These are phyloP conservation scores for Hyphopichia khmerensis DNA, from an alignment of 1,139 yeast genomes.

Conservation along the genomic window DNA sequence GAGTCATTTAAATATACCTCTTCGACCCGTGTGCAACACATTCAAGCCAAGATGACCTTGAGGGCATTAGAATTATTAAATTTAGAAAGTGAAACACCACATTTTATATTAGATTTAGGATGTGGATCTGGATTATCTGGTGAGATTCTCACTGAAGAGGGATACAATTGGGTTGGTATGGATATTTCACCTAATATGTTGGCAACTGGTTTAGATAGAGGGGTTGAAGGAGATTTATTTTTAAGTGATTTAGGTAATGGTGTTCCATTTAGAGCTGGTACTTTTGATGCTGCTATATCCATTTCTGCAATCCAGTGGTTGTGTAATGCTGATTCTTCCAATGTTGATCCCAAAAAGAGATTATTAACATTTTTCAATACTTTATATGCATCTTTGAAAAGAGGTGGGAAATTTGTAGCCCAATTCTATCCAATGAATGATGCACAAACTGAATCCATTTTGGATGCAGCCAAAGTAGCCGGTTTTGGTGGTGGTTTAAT, in stretches of 20 bases:
- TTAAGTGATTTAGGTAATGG: constrained; percentile 93
- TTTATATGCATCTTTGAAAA: constrained; percentile 75
- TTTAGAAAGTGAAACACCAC: constrained; percentile 60
- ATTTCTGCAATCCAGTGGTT: constrained; percentile 98
- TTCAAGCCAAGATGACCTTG: constrained; percentile 96
- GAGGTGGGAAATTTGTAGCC: constrained; percentile 97
- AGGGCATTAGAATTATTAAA: constrained; percentile 87
- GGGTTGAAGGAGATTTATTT: constrained; percentile 89
- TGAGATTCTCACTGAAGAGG: constrained; percentile 90
- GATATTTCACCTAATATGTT: constrained; percentile 96
- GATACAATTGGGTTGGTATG: constrained; percentile 94
- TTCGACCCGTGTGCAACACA: constrained; percentile 94
- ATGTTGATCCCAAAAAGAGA: constrained; percentile 85
- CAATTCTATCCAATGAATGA: constrained; percentile 96
- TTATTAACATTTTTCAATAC: constrained; percentile 82
- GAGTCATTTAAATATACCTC: constrained; percentile 89
- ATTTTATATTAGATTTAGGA: constrained; percentile 84
- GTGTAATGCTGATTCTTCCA: constrained; percentile 87
- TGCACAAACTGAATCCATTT: constrained; percentile 72
- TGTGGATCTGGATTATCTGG: constrained; percentile 98
- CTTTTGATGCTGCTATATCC: constrained; percentile 95
- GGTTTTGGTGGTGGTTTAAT: constrained; percentile 97
- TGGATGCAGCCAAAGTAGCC: constrained; percentile 84
- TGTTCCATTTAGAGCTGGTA: constrained; percentile 92
- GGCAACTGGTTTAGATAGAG: constrained; percentile 90